Base-by-base conservation (phyloP, 2,329 filamentous ascomycete genomes). In the Diaporthe batatas region DNA sequence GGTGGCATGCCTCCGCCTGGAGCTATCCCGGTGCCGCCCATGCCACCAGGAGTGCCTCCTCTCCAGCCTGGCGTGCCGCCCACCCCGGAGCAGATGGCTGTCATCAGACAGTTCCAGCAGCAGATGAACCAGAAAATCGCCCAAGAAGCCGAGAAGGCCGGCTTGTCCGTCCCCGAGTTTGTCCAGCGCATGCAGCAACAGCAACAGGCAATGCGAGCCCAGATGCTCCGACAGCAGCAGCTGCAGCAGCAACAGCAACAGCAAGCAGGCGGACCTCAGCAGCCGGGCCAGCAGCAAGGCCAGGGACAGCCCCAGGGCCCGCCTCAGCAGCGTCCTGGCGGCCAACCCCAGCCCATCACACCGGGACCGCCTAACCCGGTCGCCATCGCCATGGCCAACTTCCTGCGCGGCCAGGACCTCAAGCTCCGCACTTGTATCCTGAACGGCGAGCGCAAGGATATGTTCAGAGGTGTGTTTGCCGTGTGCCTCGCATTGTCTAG, bases 371-470 rank as follows among this genome's bases (percentile, higher is more conserved):
- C 96, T 6, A 96, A 97, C 78, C 96, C 96, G 51, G 91, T 95
- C 79, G 95, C 95, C 25, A 84, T 98, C 58, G 95, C 95, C 11
- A 89, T 99, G 70, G 97, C 96, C 77, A 92, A 94, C 79, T 99
- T 97, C 84, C 85, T 99, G 73, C 91, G 91, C 77, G 83, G 89
- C 73, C 95, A 98, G 84, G 90, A 96, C 73, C 85, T 99, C 76
- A 99, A 99, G 88, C 88, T 90, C 23, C 89, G 96, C 75, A 98
- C 95, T 23, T 96, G 94, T 81, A 97, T 99, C 76, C 89, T 98
- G 76, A 95, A 98, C 77, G 96, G 96, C 79, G 95, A 98, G 87
- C 91, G 96, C 79, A 98, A 98, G 85, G 96, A 99, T 77, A 97
- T 99, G 94, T 98, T 99, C 84, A 93, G 92, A 88, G 95, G 94